phyloP scores from a whole-genome alignment of 306 rosid species.

The Cicer cuneatum region DNA sequence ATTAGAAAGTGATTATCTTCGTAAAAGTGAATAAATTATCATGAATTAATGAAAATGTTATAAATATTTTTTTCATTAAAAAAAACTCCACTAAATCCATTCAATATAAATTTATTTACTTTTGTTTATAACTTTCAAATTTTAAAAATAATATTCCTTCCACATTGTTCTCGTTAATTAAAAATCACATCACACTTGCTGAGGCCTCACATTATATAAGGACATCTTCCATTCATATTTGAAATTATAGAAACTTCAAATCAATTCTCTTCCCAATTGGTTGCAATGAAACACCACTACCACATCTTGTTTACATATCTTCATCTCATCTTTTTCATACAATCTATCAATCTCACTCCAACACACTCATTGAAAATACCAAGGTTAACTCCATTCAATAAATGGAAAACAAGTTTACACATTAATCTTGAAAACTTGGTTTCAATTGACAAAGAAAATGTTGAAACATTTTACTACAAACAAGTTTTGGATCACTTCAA shows the following conservation, averaged over 20 bases:
- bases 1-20: too few species aligned
- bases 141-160: not conserved
- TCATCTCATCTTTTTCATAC: conserved; percentile 38
- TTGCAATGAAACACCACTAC: conserved; percentile 16
- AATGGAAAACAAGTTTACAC: conserved; percentile 37
- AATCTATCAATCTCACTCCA: conserved; percentile 37
- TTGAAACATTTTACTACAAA: conserved; percentile 58
- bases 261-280: not conserved
- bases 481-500: conserved; percentile 83
- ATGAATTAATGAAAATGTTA: too few species aligned
- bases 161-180: not conserved
- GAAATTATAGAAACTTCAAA: conserved; percentile 19
- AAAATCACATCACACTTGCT: not conserved
- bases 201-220: conserved; percentile 11
- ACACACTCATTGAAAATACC: conserved; percentile 49
- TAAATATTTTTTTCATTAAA: too few species aligned
- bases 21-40: too few species aligned
- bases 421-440: conserved; percentile 22
- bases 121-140: not conserved
- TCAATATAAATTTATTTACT: not conserved
- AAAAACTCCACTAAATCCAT: not conserved
- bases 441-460: conserved; percentile 6
- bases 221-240: not conserved
- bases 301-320: conserved; percentile 31
- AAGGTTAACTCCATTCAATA: conserved; percentile 57